Evolutionary conservation across 805 yeast species (phyloP).

Genomic region (Candida pini): DNA sequence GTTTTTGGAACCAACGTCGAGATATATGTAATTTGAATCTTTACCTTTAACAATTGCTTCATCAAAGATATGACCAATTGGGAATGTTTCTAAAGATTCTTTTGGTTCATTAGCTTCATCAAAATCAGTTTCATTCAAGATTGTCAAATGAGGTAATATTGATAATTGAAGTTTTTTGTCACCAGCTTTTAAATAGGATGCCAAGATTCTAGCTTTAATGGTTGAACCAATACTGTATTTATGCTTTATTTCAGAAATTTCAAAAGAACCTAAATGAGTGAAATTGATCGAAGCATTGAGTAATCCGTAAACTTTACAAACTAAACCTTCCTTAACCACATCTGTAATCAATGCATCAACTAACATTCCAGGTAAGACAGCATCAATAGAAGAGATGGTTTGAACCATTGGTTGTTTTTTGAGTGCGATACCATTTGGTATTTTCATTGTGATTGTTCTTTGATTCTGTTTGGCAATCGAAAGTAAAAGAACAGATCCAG

Average conservation of each 20-base stretch:
- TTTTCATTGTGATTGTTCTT: conserved; percentile 54
- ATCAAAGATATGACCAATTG: conserved; percentile 68
- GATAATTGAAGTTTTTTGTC: conserved; percentile 63
- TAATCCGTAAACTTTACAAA: conserved; percentile 70
- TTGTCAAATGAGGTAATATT: conserved; percentile 47
- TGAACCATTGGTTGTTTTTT: conserved; percentile 46
- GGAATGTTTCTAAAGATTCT: conserved; percentile 62
- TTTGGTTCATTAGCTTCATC: conserved; percentile 19
- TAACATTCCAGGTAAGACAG: conserved; percentile 78
- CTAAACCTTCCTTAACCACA: conserved; percentile 54
- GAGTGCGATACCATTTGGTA: conserved; percentile 35
- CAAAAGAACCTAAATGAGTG: conserved; percentile 53
- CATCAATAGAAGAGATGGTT: conserved; percentile 66
- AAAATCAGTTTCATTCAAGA: conserved; percentile 18
- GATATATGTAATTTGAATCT: conserved; percentile 51
- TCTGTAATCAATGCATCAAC: conserved; percentile 70
- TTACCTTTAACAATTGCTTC: conserved; percentile 54
- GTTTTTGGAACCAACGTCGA: conserved; percentile 48
- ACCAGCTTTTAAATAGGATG: conserved; percentile 41
- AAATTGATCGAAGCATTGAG: conserved; percentile 65
- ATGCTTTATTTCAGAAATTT: conserved; percentile 45
- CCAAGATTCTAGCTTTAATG: conserved; percentile 66
- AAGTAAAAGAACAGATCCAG: conserved; percentile 69
- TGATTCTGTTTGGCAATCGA: conserved; percentile 47
- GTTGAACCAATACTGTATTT: conserved; percentile 63